Percentiles rank a stretch among this genome's conserved stretches.
Evolutionary conservation across 306 rosid genomes (phyloP).

Genomic region (Calophaca sinica): DNA sequence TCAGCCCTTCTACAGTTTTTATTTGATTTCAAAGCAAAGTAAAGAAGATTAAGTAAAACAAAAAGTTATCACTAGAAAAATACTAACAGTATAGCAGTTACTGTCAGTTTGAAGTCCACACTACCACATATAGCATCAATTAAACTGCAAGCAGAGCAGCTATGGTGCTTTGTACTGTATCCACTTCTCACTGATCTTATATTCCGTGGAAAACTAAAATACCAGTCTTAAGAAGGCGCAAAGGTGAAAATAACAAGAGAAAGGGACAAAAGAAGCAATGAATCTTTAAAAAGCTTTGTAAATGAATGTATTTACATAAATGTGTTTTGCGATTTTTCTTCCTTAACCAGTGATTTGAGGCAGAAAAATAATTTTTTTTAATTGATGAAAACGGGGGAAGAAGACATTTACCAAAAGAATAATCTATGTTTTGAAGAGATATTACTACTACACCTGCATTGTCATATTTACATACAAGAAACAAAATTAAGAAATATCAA

Average conservation of each 20-base stretch:
- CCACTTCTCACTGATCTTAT: too few relatives aligned
- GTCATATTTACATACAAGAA: background rate
- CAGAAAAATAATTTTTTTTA: too few relatives aligned
- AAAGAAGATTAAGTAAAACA: conserved; percentile 4
- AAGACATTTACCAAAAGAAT: too few relatives aligned
- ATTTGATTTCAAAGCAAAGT: background rate
- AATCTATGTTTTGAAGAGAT: too few relatives aligned
- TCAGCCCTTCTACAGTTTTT: background rate
- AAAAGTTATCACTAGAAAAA: background rate
- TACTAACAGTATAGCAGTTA: background rate
- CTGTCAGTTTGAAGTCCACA: too few relatives aligned
- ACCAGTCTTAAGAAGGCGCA: background rate
- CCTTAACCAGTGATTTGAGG: too few relatives aligned
- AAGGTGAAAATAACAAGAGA: conserved; percentile 17
- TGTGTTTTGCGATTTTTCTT: too few relatives aligned
- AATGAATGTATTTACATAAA: too few relatives aligned
- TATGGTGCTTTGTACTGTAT: background rate
- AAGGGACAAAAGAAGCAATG: conserved; percentile 1
- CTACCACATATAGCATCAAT: conserved; percentile 7
- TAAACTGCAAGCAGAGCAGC: conserved; percentile 26
- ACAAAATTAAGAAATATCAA: background rate
- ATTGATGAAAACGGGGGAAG: too few relatives aligned
- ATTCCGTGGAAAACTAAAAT: background rate
- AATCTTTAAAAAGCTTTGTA: background rate
- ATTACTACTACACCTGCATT: background rate